A percentile compares a stretch with the other conserved stretches of the same genome.
Conservation (phyloP, 495 filamentous ascomycete genomes). For the Penicillium turbatum region DNA sequence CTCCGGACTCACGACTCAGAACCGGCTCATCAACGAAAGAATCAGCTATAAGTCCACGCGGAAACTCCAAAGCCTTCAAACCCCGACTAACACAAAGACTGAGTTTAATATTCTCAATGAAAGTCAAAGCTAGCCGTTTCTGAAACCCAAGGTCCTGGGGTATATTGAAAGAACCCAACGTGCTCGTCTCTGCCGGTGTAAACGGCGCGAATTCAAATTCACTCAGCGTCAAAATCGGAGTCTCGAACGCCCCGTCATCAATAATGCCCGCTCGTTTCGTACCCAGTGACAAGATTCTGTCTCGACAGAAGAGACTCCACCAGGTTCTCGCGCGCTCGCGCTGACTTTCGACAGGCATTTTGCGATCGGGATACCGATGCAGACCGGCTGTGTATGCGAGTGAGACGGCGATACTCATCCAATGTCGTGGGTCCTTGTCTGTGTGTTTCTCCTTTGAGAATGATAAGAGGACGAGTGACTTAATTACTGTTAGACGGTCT, state of each 20-base stretch:
- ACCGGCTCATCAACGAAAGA: not conserved
- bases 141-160: not conserved
- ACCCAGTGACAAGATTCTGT: not conserved
- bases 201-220: not conserved
- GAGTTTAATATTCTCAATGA: not conserved
- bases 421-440: not conserved
- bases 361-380: not conserved
- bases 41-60: not conserved
- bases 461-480: not conserved
- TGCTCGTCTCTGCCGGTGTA: not conserved
- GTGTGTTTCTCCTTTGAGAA: not conserved
- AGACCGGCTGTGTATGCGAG: not conserved
- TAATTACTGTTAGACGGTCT: not conserved
- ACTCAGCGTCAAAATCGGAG: not conserved
- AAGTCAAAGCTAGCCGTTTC: not conserved
- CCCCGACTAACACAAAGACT: not conserved
- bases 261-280: not conserved
- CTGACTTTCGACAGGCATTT: not conserved
- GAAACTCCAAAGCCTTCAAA: not conserved
- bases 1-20: not conserved
- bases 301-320: not conserved
- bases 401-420: not conserved
- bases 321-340: not conserved
- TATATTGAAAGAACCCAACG: not conserved
- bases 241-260: not conserved